A percentile compares a stretch with the other conserved stretches of the same genome.
Conservation (phyloP, 306 rosid species). For the Vigna unguiculata region DNA sequence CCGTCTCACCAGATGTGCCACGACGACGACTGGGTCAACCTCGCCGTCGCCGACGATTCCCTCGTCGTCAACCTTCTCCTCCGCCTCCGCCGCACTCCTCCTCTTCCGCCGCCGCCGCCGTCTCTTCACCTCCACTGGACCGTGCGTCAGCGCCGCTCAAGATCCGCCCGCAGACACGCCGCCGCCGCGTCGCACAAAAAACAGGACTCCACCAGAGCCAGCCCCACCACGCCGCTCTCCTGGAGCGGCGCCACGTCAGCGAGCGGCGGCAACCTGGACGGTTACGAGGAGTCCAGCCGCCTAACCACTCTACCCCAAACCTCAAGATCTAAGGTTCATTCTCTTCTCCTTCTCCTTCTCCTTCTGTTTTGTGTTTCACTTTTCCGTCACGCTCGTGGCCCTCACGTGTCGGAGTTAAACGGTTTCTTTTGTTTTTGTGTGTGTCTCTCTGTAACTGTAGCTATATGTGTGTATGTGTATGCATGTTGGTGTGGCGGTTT, state of each 20-base stretch:
- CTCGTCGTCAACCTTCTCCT: constrained; percentile 68
- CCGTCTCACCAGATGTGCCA: constrained; percentile 43
- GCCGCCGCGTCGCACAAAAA: constrained; percentile 16
- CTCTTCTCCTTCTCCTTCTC: background rate
- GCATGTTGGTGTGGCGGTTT: constrained; percentile 9
- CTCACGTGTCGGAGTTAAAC: background rate
- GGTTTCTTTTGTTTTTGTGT: too few species aligned
- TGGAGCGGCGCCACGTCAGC: constrained; percentile 79
- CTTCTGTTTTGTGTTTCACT: background rate
- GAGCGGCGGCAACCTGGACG: constrained; percentile 65
- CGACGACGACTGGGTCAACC: constrained; percentile 74
- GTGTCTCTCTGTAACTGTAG: background rate
- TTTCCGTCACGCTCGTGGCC: background rate
- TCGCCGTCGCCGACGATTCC: constrained; percentile 71
- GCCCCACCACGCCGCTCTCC: constrained; percentile 93
- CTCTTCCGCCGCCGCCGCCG: constrained; percentile 42
- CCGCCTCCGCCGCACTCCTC: constrained; percentile 39
- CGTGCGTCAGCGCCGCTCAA: constrained; percentile 82
- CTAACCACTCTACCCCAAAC: constrained; percentile 35
- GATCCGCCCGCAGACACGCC: constrained; percentile 14
- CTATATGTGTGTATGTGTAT: background rate
- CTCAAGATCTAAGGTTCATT: constrained; percentile 82
- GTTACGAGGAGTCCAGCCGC: constrained; percentile 66
- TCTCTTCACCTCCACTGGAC: constrained; percentile 66
- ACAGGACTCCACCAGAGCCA: constrained; percentile 56